phyloP scores from a whole-genome alignment of 257 asterid genomes.

The Phtheirospermum japonicum region DNA sequence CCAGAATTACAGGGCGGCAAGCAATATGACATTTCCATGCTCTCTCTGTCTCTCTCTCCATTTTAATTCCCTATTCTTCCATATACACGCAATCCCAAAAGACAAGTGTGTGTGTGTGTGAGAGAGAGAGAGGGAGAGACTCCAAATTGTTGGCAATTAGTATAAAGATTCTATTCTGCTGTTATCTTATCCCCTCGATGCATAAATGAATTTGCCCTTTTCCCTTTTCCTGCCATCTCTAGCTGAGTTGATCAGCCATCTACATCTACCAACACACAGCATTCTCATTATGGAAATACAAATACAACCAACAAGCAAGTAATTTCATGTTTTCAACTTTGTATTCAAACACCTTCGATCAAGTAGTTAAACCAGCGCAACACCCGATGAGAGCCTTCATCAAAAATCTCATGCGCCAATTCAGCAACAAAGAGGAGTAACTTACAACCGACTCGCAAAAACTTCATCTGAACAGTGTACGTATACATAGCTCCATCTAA shows the following conservation, averaged over 20 bases:
- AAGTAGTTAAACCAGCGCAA: constrained; percentile 13
- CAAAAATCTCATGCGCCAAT: constrained; percentile 43
- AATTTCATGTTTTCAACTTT: constrained; percentile 24
- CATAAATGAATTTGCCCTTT: background rate
- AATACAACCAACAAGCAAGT: constrained; percentile 35
- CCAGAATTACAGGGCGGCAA: too few species aligned
- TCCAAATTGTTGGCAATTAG: too few species aligned
- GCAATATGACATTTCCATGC: too few species aligned
- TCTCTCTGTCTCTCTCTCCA: too few species aligned
- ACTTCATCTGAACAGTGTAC: constrained; percentile 36
- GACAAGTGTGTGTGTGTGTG: too few species aligned
- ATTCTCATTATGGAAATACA: constrained; percentile 20
- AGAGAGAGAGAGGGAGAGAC: too few species aligned
- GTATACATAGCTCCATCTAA: constrained; percentile 40
- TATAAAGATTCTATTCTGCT: background rate
- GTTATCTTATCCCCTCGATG: background rate
- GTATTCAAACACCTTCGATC: constrained; percentile 30
- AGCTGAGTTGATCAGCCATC: constrained; percentile 29
- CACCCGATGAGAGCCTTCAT: constrained; percentile 28
- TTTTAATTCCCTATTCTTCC: too few species aligned
- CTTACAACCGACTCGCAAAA: constrained; percentile 22
- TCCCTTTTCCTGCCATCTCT: background rate
- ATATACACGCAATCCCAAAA: too few species aligned
- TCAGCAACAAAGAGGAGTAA: constrained; percentile 36
- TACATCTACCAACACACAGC: background rate